A percentile compares a stretch with the other conserved stretches of the same genome.
Evolutionary conservation across 2,329 filamentous ascomycete genomes (phyloP).

Genomic region (Diaporthe capsici): DNA sequence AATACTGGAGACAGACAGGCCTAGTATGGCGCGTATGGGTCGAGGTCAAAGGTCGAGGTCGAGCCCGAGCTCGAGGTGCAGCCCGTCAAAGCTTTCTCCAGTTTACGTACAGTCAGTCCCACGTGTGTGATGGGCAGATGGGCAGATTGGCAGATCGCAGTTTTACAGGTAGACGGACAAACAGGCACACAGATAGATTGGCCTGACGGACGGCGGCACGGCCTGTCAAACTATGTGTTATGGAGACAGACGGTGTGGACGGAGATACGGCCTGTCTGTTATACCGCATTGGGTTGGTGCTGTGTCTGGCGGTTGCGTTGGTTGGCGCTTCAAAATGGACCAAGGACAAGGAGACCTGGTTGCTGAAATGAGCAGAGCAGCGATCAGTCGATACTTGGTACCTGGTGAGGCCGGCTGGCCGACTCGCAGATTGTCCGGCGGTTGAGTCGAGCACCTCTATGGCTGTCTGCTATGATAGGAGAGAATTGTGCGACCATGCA

Average conservation of each 20-base stretch:
- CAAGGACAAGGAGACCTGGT: conserved; percentile 3
- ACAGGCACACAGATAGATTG: neutral
- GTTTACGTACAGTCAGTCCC: neutral
- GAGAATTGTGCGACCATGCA: neutral
- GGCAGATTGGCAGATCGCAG: conserved; percentile 16
- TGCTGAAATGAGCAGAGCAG: conserved; percentile 17
- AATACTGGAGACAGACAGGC: conserved; percentile 12
- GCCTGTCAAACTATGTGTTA: neutral
- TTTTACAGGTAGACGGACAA: neutral
- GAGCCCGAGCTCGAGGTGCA: conserved; percentile 4
- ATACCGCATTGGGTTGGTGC: conserved; percentile 17
- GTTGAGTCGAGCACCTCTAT: neutral
- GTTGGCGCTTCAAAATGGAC: neutral
- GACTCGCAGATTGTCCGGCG: neutral
- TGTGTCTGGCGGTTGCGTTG: neutral
- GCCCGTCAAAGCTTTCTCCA: neutral
- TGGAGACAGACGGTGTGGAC: neutral
- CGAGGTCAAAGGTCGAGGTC: neutral
- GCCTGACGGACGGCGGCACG: neutral
- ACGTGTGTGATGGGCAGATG: neutral
- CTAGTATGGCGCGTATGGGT: neutral
- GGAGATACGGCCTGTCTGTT: neutral
- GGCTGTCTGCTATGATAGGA: neutral
- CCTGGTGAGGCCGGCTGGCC: neutral
- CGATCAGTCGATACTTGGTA: neutral